Conservation (phyloP, 768 basidiomycete species). For the Termitomyces heimii region DNA sequence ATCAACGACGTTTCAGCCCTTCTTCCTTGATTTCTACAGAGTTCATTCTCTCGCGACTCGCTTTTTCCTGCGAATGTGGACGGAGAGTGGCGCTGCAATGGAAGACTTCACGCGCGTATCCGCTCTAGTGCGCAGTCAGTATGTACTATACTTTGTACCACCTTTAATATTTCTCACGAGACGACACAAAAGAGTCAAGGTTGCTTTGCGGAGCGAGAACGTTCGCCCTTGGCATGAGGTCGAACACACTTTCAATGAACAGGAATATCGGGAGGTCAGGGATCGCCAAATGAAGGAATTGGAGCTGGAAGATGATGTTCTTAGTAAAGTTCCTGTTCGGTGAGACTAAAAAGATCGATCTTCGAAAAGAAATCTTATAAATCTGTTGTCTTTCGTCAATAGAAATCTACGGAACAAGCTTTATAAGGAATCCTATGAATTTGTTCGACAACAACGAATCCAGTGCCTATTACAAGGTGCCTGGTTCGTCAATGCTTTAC, state of each 20-base stretch:
- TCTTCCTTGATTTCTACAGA: constrained; percentile 79
- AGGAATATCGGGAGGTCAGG: constrained; percentile 80
- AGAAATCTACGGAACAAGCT: constrained; percentile 83
- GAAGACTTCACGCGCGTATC: constrained; percentile 77
- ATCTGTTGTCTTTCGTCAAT: not conserved
- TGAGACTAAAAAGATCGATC: constrained; percentile 28
- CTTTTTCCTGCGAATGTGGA: constrained; percentile 93
- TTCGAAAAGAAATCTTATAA: not conserved
- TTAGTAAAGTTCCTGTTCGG: constrained; percentile 84
- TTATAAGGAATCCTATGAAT: constrained; percentile 87
- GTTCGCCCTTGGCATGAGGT: constrained; percentile 78
- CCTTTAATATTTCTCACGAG: not conserved
- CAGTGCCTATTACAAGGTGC: constrained; percentile 85
- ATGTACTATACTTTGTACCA: constrained; percentile 25
- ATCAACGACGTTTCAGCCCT: constrained; percentile 77
- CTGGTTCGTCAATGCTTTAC: constrained; percentile 85
- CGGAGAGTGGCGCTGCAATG: constrained; percentile 71
- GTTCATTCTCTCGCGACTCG: constrained; percentile 77
- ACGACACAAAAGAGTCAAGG: constrained; percentile 54
- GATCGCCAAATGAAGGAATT: constrained; percentile 89
- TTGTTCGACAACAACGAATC: constrained; percentile 83
- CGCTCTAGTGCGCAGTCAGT: constrained; percentile 82
- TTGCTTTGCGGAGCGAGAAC: constrained; percentile 70
- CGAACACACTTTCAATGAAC: constrained; percentile 73
- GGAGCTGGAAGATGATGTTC: constrained; percentile 81